Conservation (phyloP, 495 filamentous ascomycete species). For the Aspergillus homomorphus region DNA sequence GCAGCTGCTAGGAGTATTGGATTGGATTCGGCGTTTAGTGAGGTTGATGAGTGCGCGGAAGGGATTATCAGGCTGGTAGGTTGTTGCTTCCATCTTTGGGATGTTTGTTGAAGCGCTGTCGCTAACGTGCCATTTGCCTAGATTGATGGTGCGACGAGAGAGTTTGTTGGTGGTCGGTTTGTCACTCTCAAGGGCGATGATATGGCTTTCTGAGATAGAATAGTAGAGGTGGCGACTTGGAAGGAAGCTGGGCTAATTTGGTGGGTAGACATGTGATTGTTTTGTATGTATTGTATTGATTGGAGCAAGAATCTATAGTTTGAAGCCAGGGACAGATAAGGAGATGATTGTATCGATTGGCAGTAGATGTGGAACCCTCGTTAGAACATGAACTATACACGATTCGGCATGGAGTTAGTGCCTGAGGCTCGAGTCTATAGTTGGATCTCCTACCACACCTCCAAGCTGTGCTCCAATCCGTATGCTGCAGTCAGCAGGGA, state of each 20-base stretch:
- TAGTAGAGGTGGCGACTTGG: neutral
- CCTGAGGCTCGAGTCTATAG: too few relatives aligned
- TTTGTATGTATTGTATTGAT: too few relatives aligned
- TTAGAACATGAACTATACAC: too few relatives aligned
- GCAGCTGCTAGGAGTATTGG: conserved; percentile 1
- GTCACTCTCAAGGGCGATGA: neutral
- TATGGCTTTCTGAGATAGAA: neutral
- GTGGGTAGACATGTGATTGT: too few relatives aligned
- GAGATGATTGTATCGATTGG: too few relatives aligned
- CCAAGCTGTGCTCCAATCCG: too few relatives aligned
- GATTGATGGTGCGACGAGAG: conserved; percentile 5
- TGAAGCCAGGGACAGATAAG: too few relatives aligned
- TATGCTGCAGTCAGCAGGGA: too few relatives aligned
- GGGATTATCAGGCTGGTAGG: neutral
- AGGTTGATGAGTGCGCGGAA: neutral
- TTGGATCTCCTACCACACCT: too few relatives aligned
- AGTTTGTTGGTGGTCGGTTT: neutral
- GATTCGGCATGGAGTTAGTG: too few relatives aligned
- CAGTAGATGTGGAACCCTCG: too few relatives aligned
- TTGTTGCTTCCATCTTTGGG: neutral
- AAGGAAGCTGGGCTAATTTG: neutral
- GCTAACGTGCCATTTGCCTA: neutral
- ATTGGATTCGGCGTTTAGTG: neutral
- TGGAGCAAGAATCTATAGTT: too few relatives aligned
- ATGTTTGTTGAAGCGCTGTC: neutral